Evolutionary conservation across 2,329 filamentous ascomycete genomes (phyloP), one percentile per base, ranked within the genome.

Genomic region (Sclerotinia nivalis): DNA sequence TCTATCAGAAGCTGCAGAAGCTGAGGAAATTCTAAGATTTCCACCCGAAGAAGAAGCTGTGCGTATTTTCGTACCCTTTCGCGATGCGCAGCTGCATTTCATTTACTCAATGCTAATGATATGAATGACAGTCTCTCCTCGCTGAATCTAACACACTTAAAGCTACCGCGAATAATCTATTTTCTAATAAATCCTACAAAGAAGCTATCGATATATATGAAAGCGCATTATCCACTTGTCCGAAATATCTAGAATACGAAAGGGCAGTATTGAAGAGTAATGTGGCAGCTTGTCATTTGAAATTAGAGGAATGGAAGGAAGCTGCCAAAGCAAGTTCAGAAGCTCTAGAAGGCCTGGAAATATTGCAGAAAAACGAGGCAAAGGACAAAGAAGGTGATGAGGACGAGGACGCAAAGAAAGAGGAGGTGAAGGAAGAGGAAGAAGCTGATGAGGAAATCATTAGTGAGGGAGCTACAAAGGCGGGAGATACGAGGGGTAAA

Each of bases 251-350:
- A 37, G 89, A 95, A 78, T 97, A 93, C 81, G 93, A 97, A 75
- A 85, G 95, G 72, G 93, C 94, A 37, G 92, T 98, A 13, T 84
- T 98, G 8, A 88, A 90, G 71, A 93, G 91, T 78, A 98, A 98
- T 82, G 90, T 97, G 74, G 87, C 95, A 1, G 95, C 94, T 13
- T 97, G 93, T 78, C 88, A 97, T 76, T 80, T 98, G 68, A 96
- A 96, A 79, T 83, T 96, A 4, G 85, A 89, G 71, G 90, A 95
- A 72, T 97, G 93, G 92, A 93, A 94, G 74, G 89, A 92, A 43
- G 92, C 93, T 13, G 86, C 93, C 56, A 89, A 90, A 62, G 85
- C 87, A 13, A 93, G 94, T 0, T 91, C 89, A 0, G 84, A 87
- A 15, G 90, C 93, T 2, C 78, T 98, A 0, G 90, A 94, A 15